phyloP scores from a whole-genome alignment of 1,284 basidiomycete genomes.

The Porogramme epimiltina region DNA sequence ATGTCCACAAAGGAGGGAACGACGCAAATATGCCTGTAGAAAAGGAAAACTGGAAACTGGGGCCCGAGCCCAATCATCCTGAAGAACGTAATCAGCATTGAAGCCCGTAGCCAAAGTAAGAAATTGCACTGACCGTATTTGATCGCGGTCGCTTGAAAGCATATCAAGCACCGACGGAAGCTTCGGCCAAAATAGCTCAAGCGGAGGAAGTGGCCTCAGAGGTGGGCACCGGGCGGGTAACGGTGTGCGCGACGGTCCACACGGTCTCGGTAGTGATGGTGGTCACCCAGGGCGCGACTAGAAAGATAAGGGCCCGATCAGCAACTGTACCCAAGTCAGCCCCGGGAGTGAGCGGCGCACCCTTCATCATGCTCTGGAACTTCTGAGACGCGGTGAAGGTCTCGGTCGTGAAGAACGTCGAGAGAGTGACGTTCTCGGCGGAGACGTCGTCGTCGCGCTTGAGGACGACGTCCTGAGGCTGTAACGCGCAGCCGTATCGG shows the following conservation, averaged over 20 bases:
- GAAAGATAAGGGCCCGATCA: background rate
- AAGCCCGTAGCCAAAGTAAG: too few relatives aligned
- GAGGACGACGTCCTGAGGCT: too few relatives aligned
- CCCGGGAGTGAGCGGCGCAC: background rate
- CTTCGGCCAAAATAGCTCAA: background rate
- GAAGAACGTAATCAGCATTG: too few relatives aligned
- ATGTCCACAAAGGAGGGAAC: too few relatives aligned
- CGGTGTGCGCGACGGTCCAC: conserved; percentile 20
- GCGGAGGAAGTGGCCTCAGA: background rate
- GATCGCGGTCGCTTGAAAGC: too few relatives aligned
- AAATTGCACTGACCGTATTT: too few relatives aligned
- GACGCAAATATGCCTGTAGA: too few relatives aligned
- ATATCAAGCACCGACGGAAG: too few relatives aligned
- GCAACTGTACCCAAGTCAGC: background rate
- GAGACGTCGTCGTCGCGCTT: background rate
- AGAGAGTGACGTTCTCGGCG: conserved; percentile 2
- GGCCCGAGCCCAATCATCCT: too few relatives aligned
- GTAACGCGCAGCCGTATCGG: too few relatives aligned
- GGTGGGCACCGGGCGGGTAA: conserved; percentile 4
- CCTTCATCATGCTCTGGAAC: conserved; percentile 16
- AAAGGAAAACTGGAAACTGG: too few relatives aligned
- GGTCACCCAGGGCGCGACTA: conserved; percentile 14
- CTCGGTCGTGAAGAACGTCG: conserved; percentile 17
- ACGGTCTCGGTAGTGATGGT: conserved; percentile 12
- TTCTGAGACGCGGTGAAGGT: conserved; percentile 17